Evolutionary conservation across 2,329 filamentous ascomycete species (phyloP), one percentile per base, ranked within the genome.

Genomic region (Aspergillus ustus): DNA sequence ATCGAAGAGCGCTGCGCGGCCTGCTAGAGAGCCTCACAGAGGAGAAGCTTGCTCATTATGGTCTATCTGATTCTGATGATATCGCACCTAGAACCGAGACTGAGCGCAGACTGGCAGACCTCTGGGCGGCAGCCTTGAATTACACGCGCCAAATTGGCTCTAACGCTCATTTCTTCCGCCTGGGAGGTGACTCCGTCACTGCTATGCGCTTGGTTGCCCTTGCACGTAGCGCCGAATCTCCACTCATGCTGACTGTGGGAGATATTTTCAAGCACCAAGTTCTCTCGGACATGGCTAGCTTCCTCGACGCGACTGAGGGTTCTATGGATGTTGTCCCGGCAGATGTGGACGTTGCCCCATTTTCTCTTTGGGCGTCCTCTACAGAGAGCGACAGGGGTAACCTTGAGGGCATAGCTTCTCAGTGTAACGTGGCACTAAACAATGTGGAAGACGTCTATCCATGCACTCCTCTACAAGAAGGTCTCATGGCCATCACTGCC

Each of bases 401-500:
- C 15, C 22, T 60, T 2, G 19, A 49, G 31, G 31, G 17, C 2
- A n/a, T 60, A 3, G 51, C 51, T 4, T 52, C 7, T 3, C 29
- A 57, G 15, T 60, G 57, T 22, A 50, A 50, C 5, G 45, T 43
- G 34, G 31, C 19, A 4, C 15, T 59, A 7, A 50, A 50, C 8
- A 29, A 44, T 0, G 52, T 76, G 46, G 66, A 74, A 54, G 74
- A 76, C 59, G 65, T 72, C 15, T 75, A 73, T 54, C 74, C 73
- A 1, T 72, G 69, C 53, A 74, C 69, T 1, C 66, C 72, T 2
- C 40, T 72, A n/a, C 74, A 76, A 52, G 72, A 75, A 61, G 77
- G 75, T 6, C 69, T 80, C 4, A 63, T 80, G 53, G 75, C 78
- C 0, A 71, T 80, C 31, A 77, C 77, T 0, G 70, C 73, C 22